Base-by-base conservation (phyloP, 345 rosid species). In the Eucalyptus sp. region DNA sequence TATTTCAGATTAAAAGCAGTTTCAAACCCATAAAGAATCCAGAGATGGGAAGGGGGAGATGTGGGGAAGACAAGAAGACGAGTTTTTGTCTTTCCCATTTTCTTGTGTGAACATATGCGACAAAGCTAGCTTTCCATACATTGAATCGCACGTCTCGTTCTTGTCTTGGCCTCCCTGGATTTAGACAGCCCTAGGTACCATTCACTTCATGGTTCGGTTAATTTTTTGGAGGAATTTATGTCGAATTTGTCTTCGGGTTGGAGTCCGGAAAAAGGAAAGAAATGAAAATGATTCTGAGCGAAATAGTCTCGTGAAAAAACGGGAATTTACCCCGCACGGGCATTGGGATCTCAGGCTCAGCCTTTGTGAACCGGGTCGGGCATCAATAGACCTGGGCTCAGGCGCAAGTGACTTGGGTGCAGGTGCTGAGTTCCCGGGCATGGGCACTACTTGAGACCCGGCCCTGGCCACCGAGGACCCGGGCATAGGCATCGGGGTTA, bases 401-500 rank as follows among this genome's bases (percentile, higher is more conserved):
- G 46, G 48, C 8, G 2, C 46, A 3, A 11, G 83, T 41, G 48
- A 76, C 48, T 11, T 20, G 48, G 48, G 48, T 24, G 1, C 3
- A 20, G 48, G 83, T 1, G 10, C 41, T n/a, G 31, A 33, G 37
- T n/a, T 10, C 27, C 27, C 29, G 3, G 9, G 48, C 48, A 11
- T 22, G 48, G 48, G 48, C 46, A 22, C 25, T 20, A 22, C 48
- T 12, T 37, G 27, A 76, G 27, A 20, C 83, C 8, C 2, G 2
- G 27, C 4, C 5, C 3, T 10, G 4, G 44, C 7, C 7, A 4
- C 46, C 5, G 1, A 6, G 29, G 48, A 76, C 29, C 5, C 3
- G 1, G 20, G 48, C 27, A 76, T 15, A 12, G 48, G 8, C 7
- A 24, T 76, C 1, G 15, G 7, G 83, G 27, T 41, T 76, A 1